These are phyloP conservation scores for Musa troglodytarum DNA, from an alignment of 176 grass and related monocot species.

Conservation along the genomic window DNA sequence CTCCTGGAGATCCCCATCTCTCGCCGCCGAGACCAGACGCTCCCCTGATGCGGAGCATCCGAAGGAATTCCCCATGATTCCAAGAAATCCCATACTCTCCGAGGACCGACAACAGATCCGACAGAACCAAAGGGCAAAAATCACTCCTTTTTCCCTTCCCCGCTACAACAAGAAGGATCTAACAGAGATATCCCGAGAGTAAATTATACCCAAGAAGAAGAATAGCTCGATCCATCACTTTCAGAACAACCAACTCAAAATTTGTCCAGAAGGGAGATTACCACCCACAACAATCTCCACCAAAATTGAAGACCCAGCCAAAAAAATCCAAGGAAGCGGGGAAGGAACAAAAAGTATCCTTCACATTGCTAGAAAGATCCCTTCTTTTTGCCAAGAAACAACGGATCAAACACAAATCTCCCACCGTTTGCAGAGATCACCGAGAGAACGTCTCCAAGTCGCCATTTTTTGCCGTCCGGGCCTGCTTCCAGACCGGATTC, in stretches of 20 bases:
- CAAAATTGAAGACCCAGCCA: not conserved
- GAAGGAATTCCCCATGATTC: slow-evolving; percentile 92
- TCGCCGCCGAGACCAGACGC: slow-evolving; percentile 86
- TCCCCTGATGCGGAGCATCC: slow-evolving; percentile 94
- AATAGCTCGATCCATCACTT: slow-evolving; percentile 5
- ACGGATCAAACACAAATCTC: not conserved
- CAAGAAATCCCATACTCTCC: slow-evolving; percentile 81
- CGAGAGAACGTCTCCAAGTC: not conserved
- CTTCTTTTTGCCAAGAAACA: not conserved
- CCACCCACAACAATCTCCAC: slow-evolving; percentile 5
- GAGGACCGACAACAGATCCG: slow-evolving; percentile 17
- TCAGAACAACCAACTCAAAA: not conserved
- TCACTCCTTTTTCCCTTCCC: not conserved
- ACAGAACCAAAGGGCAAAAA: not conserved
- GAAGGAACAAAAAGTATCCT: not conserved
- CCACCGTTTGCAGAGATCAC: not conserved
- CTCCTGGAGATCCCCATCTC: slow-evolving; percentile 86
- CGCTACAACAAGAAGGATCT: not conserved
- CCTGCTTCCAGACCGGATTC: slow-evolving; percentile 9
- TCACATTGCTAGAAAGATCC: not conserved
- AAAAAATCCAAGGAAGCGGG: not conserved
- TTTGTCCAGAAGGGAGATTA: slow-evolving; percentile 7
- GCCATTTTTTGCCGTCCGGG: not conserved
- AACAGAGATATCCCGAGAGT: not conserved
- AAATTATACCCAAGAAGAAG: not conserved